Evolutionary conservation across 768 basidiomycete genomes (phyloP).

Genomic region (Phlebiopsis gigantea): DNA sequence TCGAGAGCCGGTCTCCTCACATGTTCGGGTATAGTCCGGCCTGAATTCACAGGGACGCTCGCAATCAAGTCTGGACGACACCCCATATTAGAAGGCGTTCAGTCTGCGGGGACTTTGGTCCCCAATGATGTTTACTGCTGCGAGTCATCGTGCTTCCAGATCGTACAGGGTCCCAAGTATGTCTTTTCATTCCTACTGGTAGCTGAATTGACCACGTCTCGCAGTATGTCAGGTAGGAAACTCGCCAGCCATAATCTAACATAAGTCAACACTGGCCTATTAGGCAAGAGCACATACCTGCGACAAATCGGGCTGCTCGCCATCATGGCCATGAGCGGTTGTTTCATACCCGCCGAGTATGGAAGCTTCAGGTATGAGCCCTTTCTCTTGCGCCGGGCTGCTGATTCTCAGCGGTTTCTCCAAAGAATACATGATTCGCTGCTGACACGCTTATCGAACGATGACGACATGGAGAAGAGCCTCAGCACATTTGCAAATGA

Average conservation of each 20-base stretch:
- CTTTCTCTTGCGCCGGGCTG: background rate
- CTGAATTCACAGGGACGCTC: slow-evolving; percentile 85
- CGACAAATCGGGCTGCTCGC: slow-evolving; percentile 80
- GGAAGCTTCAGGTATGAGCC: slow-evolving; percentile 70
- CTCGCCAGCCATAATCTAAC: no score
- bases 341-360: slow-evolving; percentile 91
- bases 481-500: slow-evolving; percentile 95
- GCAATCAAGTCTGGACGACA: slow-evolving; percentile 89
- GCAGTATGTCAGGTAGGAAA: slow-evolving; percentile 57
- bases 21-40: slow-evolving; percentile 57
- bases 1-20: background rate
- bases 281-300: slow-evolving; percentile 91
- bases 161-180: slow-evolving; percentile 89
- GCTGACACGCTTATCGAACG: slow-evolving; percentile 86
- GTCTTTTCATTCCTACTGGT: slow-evolving; percentile 17
- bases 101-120: slow-evolving; percentile 64
- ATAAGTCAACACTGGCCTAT: background rate
- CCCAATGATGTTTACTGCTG: slow-evolving; percentile 91
- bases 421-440: slow-evolving; percentile 75
- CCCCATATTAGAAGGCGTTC: slow-evolving; percentile 76
- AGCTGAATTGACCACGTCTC: background rate
- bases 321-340: slow-evolving; percentile 86
- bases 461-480: slow-evolving; percentile 86
- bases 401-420: background rate
- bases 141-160: slow-evolving; percentile 80